These are phyloP conservation scores for Lepidium didymum DNA, from an alignment of 345 rosid species.

Conservation along the genomic window DNA sequence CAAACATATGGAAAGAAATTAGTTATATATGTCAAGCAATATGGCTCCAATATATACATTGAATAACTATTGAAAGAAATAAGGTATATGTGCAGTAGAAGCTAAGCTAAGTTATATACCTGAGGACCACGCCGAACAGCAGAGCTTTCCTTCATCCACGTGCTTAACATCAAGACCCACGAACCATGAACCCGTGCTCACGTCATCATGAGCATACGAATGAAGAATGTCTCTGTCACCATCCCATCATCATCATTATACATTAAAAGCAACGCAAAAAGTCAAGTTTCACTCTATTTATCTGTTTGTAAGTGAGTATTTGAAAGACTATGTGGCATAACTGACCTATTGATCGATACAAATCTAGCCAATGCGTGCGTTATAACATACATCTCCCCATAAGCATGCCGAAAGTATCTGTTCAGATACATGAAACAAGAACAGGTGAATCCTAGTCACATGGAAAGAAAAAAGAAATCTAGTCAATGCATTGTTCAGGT, in stretches of 20 bases:
- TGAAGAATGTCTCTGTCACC: constrained; percentile 51
- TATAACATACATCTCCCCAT: constrained; percentile 70
- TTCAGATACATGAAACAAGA: constrained; percentile 9
- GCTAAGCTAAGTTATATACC: constrained; percentile 29
- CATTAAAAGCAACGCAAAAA: neutral
- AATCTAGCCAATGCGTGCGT: constrained; percentile 63
- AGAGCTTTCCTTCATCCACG: constrained; percentile 60
- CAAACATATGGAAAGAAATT: neutral
- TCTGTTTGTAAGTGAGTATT: neutral
- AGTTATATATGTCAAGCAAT: neutral
- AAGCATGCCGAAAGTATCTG: constrained; percentile 78
- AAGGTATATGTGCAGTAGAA: constrained; percentile 1
- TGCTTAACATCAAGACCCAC: constrained; percentile 64
- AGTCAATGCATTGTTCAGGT: neutral
- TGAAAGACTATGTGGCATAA: neutral
- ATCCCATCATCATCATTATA: neutral
- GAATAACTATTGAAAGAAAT: neutral
- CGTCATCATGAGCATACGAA: constrained; percentile 63
- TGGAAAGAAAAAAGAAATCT: neutral
- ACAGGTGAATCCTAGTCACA: neutral
- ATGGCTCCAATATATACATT: neutral
- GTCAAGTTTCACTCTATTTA: neutral
- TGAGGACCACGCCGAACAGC: constrained; percentile 72
- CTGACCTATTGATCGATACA: constrained; percentile 58
- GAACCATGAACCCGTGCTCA: constrained; percentile 77